A percentile compares a stretch with the other conserved stretches of the same genome.
These are phyloP conservation scores for Fusarium goolgardi DNA, from an alignment of 2,329 filamentous ascomycete species.

Conservation along the genomic window DNA sequence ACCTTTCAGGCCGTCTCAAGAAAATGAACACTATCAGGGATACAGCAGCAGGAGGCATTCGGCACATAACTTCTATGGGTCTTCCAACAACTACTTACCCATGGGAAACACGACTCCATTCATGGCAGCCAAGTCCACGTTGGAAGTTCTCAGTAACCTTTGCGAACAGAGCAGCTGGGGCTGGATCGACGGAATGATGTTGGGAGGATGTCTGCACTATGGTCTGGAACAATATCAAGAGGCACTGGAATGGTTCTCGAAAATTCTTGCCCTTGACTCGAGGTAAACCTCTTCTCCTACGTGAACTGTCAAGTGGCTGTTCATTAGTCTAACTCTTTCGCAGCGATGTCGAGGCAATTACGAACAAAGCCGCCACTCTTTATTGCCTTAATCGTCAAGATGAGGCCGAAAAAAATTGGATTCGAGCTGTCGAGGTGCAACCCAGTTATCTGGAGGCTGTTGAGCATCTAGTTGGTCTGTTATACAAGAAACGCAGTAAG, in stretches of 20 bases:
- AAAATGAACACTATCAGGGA: slow-evolving; percentile 21
- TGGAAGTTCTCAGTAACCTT: slow-evolving; percentile 77
- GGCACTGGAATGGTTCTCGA: slow-evolving; percentile 78
- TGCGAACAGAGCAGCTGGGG: slow-evolving; percentile 85
- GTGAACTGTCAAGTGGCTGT: slow-evolving; percentile 49
- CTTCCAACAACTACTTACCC: slow-evolving; percentile 29
- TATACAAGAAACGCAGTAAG: slow-evolving; percentile 84
- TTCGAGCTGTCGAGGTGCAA: slow-evolving; percentile 81
- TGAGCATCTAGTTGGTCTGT: slow-evolving; percentile 88
- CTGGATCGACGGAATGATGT: slow-evolving; percentile 93
- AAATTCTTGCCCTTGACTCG: slow-evolving; percentile 67
- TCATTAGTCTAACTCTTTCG: slow-evolving; percentile 49
- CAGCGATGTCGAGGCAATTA: slow-evolving; percentile 91
- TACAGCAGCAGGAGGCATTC: slow-evolving; percentile 28
- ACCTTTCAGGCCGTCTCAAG: slow-evolving; percentile 15
- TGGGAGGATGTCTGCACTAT: slow-evolving; percentile 92
- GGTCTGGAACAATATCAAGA: slow-evolving; percentile 86
- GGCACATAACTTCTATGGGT: slow-evolving; percentile 20
- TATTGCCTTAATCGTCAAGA: slow-evolving; percentile 83
- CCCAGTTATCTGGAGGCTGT: slow-evolving; percentile 95
- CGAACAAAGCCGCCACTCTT: slow-evolving; percentile 90
- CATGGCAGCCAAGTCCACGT: slow-evolving; percentile 69
- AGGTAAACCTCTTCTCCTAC: slow-evolving; percentile 57
- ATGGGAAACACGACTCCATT: slow-evolving; percentile 55
- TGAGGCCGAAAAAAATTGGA: slow-evolving; percentile 89